These are phyloP conservation scores for Leccinum pallidistipes DNA, from an alignment of 1,284 basidiomycete species.

Conservation along the genomic window DNA sequence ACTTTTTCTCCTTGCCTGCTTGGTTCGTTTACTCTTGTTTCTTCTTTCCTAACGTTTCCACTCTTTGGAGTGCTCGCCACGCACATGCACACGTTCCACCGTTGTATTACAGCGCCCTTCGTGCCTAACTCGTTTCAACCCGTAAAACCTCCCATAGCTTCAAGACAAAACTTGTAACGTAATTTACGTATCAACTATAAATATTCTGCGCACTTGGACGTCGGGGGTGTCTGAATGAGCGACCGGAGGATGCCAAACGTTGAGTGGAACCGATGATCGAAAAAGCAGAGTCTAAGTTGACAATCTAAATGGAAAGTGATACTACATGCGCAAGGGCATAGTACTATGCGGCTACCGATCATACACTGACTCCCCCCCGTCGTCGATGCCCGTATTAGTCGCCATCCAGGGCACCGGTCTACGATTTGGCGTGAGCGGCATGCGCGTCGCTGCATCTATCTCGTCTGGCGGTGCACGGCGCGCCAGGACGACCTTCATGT, in stretches of 20 bases:
- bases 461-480: constrained; percentile 22
- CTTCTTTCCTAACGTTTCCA: background rate
- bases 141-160: constrained; percentile 6
- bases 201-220: constrained; percentile 21
- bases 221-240: background rate
- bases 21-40: background rate
- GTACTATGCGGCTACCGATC: constrained; percentile 15
- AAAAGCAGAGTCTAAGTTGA: background rate
- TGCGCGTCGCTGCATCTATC: background rate
- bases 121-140: background rate
- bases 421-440: constrained; percentile 9
- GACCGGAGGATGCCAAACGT: background rate
- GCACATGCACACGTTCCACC: background rate
- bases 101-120: constrained; percentile 24
- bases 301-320: background rate
- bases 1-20: background rate
- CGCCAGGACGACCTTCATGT: constrained; percentile 47
- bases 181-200: constrained; percentile 39
- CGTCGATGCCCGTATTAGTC: constrained; percentile 1
- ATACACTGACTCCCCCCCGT: constrained; percentile 10
- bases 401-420: constrained; percentile 15
- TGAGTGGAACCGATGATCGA: background rate
- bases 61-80: background rate
- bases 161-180: constrained; percentile 31
- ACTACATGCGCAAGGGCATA: background rate